phyloP scores from a whole-genome alignment of 2,329 filamentous ascomycete genomes.

The Fragosphaeria purpurea region DNA sequence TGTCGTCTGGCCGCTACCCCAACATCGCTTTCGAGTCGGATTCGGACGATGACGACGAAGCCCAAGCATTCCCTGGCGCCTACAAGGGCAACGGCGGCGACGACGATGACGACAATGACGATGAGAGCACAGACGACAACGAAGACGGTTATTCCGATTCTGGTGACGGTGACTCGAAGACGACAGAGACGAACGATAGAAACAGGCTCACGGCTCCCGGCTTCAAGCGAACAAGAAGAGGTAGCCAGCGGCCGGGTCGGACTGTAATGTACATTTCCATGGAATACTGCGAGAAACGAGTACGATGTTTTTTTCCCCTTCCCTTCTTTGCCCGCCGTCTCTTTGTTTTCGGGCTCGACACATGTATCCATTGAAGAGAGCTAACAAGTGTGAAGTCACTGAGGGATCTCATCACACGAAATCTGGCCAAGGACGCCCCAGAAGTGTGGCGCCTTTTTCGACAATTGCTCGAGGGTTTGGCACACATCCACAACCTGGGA shows the following conservation, averaged over 20 bases:
- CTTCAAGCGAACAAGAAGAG: constrained; percentile 15
- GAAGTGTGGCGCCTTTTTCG: constrained; percentile 86
- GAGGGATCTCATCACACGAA: constrained; percentile 72
- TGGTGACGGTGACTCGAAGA: constrained; percentile 10
- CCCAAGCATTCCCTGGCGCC: constrained; percentile 19
- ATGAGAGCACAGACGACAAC: constrained; percentile 12
- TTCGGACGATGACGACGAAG: constrained; percentile 30
- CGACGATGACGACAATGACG: constrained; percentile 22
- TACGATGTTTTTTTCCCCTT: constrained; percentile 28
- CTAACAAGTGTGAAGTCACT: constrained; percentile 48
- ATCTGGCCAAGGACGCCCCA: constrained; percentile 61
- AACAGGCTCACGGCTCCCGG: neutral
- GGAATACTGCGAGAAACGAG: constrained; percentile 93
- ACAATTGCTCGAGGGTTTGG: constrained; percentile 81
- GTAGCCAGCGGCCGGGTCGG: constrained; percentile 43
- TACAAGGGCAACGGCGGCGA: constrained; percentile 35
- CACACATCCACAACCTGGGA: constrained; percentile 79
- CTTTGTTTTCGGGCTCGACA: constrained; percentile 4
- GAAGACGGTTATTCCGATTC: constrained; percentile 4
- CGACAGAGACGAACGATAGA: constrained; percentile 11
- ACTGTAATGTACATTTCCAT: constrained; percentile 94
- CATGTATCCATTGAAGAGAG: too few species aligned
- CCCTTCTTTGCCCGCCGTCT: neutral
- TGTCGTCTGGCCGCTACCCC: constrained; percentile 72
- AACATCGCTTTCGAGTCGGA: constrained; percentile 65